These are phyloP conservation scores for Backusella parvicylindrica DNA, from an alignment of 192 early-diverging fungal species.

Conservation along the genomic window DNA sequence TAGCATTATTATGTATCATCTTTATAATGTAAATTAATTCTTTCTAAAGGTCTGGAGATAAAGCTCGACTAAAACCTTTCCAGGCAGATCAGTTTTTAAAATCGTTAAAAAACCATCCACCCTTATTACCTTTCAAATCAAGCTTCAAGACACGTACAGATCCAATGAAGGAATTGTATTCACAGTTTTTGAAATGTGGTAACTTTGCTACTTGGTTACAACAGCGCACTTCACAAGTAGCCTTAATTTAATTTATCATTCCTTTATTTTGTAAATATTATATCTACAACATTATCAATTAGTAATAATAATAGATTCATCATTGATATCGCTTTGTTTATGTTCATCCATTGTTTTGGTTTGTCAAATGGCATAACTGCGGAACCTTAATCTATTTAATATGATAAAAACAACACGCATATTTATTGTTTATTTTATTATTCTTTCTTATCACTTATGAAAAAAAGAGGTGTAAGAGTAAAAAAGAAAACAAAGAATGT, in stretches of 20 bases:
- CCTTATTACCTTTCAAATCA: slow-evolving; percentile 42
- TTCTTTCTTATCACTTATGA: background rate
- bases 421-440: background rate
- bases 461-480: background rate
- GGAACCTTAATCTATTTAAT: background rate
- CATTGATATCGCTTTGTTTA: too few relatives aligned
- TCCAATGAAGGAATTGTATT: slow-evolving; percentile 77
- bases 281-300: background rate
- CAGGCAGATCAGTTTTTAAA: slow-evolving; percentile 67
- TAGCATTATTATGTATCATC: slow-evolving; percentile 19
- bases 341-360: too few relatives aligned
- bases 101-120: slow-evolving; percentile 53
- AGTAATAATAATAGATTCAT: background rate
- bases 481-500: background rate
- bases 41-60: background rate
- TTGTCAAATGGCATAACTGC: background rate
- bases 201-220: slow-evolving; percentile 98
- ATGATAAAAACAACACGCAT: background rate
- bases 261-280: background rate
- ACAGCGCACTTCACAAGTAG: slow-evolving; percentile 49
- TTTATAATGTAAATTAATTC: too few relatives aligned
- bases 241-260: background rate
- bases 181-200: slow-evolving; percentile 85
- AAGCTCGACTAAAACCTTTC: slow-evolving; percentile 65
- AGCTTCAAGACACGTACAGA: slow-evolving; percentile 53